Percentiles rank a stretch among this genome's conserved stretches.
phyloP scores from a whole-genome alignment of 1,284 basidiomycete genomes.

The Pseudozyma sp. region DNA sequence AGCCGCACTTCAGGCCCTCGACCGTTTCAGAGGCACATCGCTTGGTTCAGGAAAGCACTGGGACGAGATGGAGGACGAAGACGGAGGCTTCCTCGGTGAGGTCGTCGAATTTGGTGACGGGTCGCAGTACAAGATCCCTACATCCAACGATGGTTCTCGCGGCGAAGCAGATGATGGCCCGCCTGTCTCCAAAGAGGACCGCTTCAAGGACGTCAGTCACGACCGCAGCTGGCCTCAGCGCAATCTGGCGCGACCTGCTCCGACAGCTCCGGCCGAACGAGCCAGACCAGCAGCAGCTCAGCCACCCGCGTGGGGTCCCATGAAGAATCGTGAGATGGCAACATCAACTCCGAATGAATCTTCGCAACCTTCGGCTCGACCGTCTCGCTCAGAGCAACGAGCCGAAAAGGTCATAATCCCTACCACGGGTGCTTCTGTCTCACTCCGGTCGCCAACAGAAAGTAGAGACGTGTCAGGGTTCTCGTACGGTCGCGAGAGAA shows the following conservation, averaged over 20 bases:
- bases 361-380: constrained; percentile 15
- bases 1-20: constrained; percentile 54
- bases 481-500: constrained; percentile 40
- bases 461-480: constrained; percentile 24
- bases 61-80: constrained; percentile 67
- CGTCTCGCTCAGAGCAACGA: constrained; percentile 38
- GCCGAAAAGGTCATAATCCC: constrained; percentile 53
- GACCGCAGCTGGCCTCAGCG: constrained; percentile 62
- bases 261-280: constrained; percentile 16
- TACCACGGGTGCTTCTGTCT: constrained; percentile 44
- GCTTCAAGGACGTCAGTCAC: constrained; percentile 63
- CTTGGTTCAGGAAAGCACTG: constrained; percentile 61
- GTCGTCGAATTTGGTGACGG: constrained; percentile 68
- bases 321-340: constrained; percentile 30
- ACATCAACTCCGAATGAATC: constrained; percentile 15
- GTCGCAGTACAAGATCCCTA: constrained; percentile 64
- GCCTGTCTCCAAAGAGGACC: constrained; percentile 61
- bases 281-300: constrained; percentile 15
- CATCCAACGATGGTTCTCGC: constrained; percentile 38
- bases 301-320: constrained; percentile 28
- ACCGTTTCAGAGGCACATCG: constrained; percentile 62
- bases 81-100: constrained; percentile 62
- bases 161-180: constrained; percentile 15
- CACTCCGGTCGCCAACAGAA: constrained; percentile 46
- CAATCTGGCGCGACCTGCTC: constrained; percentile 7